These are phyloP conservation scores for Solanum acaule DNA, from an alignment of 257 asterid genomes.

Conservation along the genomic window DNA sequence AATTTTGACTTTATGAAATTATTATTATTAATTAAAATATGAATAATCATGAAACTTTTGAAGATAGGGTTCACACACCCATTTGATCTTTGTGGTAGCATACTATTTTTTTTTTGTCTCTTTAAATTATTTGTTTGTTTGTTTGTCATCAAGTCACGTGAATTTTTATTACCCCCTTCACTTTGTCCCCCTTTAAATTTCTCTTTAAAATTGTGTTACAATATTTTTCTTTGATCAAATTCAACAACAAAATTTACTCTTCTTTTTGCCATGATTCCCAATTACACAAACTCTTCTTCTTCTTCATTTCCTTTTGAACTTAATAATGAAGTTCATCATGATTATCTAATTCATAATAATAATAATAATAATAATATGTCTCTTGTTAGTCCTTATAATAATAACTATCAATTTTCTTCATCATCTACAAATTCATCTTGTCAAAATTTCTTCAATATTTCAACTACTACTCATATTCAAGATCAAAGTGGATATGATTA, in stretches of 20 bases:
- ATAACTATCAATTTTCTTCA: constrained; percentile 14
- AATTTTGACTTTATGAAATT: background rate
- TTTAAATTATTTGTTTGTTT: constrained; percentile 31
- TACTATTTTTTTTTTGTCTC: constrained; percentile 54
- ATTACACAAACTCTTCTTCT: constrained; percentile 25
- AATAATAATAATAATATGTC: background rate
- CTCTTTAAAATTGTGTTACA: background rate
- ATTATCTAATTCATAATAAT: background rate
- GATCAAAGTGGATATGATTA: constrained; percentile 32
- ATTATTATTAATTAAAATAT: background rate
- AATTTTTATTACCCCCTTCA: constrained; percentile 10
- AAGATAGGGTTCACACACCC: constrained; percentile 68
- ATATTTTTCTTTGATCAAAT: background rate
- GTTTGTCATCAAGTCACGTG: constrained; percentile 56
- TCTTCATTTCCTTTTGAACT: constrained; percentile 29
- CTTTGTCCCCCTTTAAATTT: constrained; percentile 11
- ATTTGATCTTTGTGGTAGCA: constrained; percentile 80
- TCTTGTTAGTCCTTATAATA: constrained; percentile 7
- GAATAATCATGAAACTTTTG: constrained; percentile 1
- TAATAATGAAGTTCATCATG: constrained; percentile 12
- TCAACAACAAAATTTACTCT: background rate
- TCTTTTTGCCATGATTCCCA: constrained; percentile 7
- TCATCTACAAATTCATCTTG: constrained; percentile 23
- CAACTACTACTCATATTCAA: constrained; percentile 14
- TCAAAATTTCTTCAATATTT: constrained; percentile 14